Evolutionary conservation across 371 early-diverging fungal genomes (phyloP), one percentile per base, ranked within the genome.

Genomic region (Caulochytrium protostelioides): DNA sequence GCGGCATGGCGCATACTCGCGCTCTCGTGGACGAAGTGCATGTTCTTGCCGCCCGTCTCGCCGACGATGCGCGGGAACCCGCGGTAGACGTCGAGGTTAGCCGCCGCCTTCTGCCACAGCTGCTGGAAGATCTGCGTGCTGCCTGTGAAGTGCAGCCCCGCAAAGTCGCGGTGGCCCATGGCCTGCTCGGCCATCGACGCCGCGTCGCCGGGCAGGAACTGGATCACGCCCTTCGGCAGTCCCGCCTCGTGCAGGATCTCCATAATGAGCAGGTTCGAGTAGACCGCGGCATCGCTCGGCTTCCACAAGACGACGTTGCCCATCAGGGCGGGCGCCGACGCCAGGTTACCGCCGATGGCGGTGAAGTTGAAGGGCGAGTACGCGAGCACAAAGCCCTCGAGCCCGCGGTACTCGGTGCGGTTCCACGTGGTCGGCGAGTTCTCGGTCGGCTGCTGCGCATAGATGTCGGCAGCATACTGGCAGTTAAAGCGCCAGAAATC

Each of bases 341-440:
- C 76, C 37, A 95, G 62, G 62, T 95, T 95, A 46, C 83, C 94
- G 46, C 86, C 97, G 45, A 95, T 95, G 37, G 97, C 97, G 23
- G 97, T 95, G 50, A 95, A 95, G 71, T 95, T 95, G 76, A 95
- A 95, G 14, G 97, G 97, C 13, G 90, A 83, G 36, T 86, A 76
- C 28, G 92, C 94, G 36, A 81, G 74, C 24, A 94, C 86, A 46
- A 94, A 95, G 23, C 97, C 94, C 57, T 92, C 97, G 27, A 92
- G 64, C 28, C 79, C 74, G 38, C 94, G 79, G 69, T 85, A 91
- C 63, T 95, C 97, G 40, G 75, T 60, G 41, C 92, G 74, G 66
- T 95, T 95, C 97, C 97, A 95, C 37, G 61, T 67, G 29, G 71
- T 71, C 24, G 70, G 46, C n/a, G 83, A 50, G 63, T 89, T 83